phyloP scores from a whole-genome alignment of 2,329 filamentous ascomycete genomes.

The Exophiala phaeomuriformis region DNA sequence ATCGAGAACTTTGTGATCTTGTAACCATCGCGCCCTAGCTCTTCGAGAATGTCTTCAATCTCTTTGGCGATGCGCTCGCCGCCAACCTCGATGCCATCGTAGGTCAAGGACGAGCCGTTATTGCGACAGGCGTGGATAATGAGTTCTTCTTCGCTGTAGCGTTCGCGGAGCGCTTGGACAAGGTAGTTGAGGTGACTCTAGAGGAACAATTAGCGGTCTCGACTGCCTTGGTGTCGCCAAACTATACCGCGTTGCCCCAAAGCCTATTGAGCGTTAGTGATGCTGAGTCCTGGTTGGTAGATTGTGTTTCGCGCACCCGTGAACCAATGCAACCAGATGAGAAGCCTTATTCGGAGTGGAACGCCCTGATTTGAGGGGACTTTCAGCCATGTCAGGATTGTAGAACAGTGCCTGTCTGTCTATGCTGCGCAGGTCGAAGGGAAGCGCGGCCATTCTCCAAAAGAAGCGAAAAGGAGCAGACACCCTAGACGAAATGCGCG shows the following conservation, averaged over 20 bases:
- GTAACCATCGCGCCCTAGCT: constrained; percentile 54
- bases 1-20: constrained; percentile 76
- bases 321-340: constrained; percentile 56
- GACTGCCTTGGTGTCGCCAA: background rate
- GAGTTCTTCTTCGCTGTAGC: constrained; percentile 45
- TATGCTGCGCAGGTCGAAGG: constrained; percentile 28
- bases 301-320: constrained; percentile 43
- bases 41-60: constrained; percentile 52
- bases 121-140: constrained; percentile 50
- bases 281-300: background rate
- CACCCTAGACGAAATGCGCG: background rate
- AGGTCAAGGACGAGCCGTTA: constrained; percentile 53
- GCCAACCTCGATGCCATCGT: constrained; percentile 61
- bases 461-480: background rate
- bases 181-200: constrained; percentile 48
- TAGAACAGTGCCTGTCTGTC: constrained; percentile 26
- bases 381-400: constrained; percentile 21
- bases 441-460: constrained; percentile 19
- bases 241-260: constrained; percentile 46
- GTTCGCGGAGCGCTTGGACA: constrained; percentile 44
- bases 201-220: constrained; percentile 3
- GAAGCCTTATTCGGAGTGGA: constrained; percentile 31
- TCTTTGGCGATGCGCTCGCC: constrained; percentile 60
- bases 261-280: constrained; percentile 37
- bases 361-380: constrained; percentile 14